These are phyloP conservation scores for Pyracantha coccinea DNA, from an alignment of 331 rosid genomes.

Conservation along the genomic window DNA sequence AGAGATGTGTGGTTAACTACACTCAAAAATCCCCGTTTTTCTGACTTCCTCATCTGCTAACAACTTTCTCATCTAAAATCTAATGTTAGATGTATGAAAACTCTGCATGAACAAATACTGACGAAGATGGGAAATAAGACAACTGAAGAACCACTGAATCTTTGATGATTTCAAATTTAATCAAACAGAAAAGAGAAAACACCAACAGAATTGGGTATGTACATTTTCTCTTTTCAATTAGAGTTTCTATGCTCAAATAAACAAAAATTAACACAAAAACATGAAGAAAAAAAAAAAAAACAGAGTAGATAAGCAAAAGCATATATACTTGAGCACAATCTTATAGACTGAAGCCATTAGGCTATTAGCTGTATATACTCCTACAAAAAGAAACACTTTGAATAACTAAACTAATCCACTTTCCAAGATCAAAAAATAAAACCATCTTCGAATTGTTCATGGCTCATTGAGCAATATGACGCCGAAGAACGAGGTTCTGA, in stretches of 20 bases:
- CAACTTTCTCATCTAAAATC: neutral
- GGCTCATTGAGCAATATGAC: neutral
- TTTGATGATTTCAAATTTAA: neutral
- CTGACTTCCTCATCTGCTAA: neutral
- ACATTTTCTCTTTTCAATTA: conserved; percentile 9
- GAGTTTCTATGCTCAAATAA: conserved; percentile 10
- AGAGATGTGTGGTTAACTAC: neutral
- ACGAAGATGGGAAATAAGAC: neutral
- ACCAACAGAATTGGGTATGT: conserved; percentile 11
- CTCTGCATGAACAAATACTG: neutral
- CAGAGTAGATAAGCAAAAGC: conserved; percentile 6
- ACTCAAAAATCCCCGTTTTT: too few species aligned
- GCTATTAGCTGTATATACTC: conserved; percentile 1
- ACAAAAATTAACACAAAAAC: neutral
- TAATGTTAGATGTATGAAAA: neutral
- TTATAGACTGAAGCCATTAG: neutral
- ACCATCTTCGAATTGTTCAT: neutral
- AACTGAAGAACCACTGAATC: conserved; percentile 4
- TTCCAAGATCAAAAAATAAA: conserved; percentile 5
- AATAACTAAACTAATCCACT: conserved; percentile 23
- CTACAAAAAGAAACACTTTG: neutral
- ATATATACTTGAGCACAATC: neutral
- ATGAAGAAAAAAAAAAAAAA: neutral
- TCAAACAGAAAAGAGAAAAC: neutral
- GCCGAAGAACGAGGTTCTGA: neutral